Percentiles rank a stretch among this genome's conserved stretches.
Evolutionary conservation across 306 rosid genomes (phyloP).

Genomic region (Cyamopsis tetragonoloba): DNA sequence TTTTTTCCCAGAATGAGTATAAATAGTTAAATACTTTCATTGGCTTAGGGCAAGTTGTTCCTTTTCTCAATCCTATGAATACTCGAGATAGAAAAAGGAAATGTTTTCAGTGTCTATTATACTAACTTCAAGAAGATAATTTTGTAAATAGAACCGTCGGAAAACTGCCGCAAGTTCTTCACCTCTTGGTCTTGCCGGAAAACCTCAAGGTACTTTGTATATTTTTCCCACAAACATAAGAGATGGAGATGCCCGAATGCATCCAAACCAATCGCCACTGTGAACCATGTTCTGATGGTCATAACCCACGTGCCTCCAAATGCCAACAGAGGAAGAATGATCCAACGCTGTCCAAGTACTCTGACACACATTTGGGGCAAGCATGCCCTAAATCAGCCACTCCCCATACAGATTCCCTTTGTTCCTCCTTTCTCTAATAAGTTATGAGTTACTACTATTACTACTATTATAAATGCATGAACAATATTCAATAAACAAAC

Average conservation of each 20-base stretch:
- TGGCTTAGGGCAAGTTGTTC: too few species aligned
- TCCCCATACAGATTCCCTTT: conserved; percentile 16
- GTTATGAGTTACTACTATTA: not conserved
- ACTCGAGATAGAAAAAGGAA: too few species aligned
- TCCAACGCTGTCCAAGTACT: conserved; percentile 24
- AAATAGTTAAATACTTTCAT: too few species aligned
- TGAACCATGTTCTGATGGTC: conserved; percentile 25
- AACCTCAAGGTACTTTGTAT: too few species aligned
- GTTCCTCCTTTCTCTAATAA: not conserved
- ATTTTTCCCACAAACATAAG: too few species aligned
- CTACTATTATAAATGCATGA: not conserved
- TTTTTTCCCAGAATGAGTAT: too few species aligned
- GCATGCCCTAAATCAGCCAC: conserved; percentile 27
- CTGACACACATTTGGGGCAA: conserved; percentile 30
- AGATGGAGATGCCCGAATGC: conserved; percentile 31
- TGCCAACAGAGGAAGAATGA: conserved; percentile 27
- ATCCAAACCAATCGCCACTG: conserved; percentile 13
- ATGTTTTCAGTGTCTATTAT: too few species aligned
- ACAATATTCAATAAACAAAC: not conserved
- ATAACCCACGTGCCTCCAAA: conserved; percentile 36
- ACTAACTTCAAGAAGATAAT: too few species aligned
- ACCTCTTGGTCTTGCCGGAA: too few species aligned
- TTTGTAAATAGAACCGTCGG: too few species aligned
- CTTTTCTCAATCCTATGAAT: too few species aligned
- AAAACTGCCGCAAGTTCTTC: too few species aligned